These are phyloP conservation scores for Mycena chlorophos DNA, from an alignment of 768 basidiomycete genomes.

Conservation along the genomic window DNA sequence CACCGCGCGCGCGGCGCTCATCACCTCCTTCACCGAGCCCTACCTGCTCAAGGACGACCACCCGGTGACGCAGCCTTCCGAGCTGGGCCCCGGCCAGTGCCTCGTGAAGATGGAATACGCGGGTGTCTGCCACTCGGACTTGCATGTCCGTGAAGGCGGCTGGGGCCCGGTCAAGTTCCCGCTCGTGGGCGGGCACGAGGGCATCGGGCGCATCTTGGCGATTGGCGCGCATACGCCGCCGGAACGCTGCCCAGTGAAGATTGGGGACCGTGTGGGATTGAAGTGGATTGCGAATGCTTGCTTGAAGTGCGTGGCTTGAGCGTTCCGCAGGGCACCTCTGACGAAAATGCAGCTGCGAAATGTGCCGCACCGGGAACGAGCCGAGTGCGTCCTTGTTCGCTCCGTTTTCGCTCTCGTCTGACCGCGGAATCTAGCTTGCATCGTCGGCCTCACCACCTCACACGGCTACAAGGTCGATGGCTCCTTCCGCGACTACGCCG, in stretches of 20 bases:
- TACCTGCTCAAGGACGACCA: slow-evolving; percentile 40
- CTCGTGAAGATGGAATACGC: slow-evolving; percentile 71
- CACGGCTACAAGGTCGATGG: slow-evolving; percentile 72
- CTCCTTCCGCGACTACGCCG: slow-evolving; percentile 67
- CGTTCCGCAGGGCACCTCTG: background rate
- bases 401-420: background rate
- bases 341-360: slow-evolving; percentile 51
- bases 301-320: slow-evolving; percentile 30
- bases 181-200: slow-evolving; percentile 78
- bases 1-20: slow-evolving; percentile 41
- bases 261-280: slow-evolving; percentile 78
- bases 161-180: slow-evolving; percentile 62
- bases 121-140: slow-evolving; percentile 74
- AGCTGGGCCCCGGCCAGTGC: slow-evolving; percentile 63
- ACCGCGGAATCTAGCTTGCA: slow-evolving; percentile 44
- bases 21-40: slow-evolving; percentile 30
- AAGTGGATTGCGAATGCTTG: slow-evolving; percentile 61
- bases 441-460: slow-evolving; percentile 35
- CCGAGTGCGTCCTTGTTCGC: slow-evolving; percentile 27
- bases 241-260: slow-evolving; percentile 46
- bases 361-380: slow-evolving; percentile 69
- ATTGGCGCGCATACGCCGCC: slow-evolving; percentile 62
- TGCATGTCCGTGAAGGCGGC: slow-evolving; percentile 66
- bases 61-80: slow-evolving; percentile 56
- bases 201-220: slow-evolving; percentile 75